Evolutionary conservation across 352 stramenopile genomes (phyloP).

Genomic region (Pythium phragmitis): DNA sequence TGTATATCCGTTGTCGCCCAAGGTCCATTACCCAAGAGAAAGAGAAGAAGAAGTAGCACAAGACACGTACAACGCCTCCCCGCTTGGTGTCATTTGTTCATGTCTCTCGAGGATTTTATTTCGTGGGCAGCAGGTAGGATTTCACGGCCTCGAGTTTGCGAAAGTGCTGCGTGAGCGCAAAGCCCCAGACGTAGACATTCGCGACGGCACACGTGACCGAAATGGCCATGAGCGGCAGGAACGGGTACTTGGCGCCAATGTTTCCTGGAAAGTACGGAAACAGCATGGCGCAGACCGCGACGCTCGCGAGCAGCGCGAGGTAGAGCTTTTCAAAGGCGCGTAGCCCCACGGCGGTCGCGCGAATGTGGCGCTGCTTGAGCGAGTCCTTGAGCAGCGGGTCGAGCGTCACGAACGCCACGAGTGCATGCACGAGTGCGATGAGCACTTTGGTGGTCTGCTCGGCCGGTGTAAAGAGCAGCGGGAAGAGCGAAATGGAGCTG

Average conservation of each 20-base stretch:
- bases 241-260: constrained; percentile 51
- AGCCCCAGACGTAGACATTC: constrained; percentile 78
- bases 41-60: neutral
- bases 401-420: constrained; percentile 63
- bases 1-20: too few relatives aligned
- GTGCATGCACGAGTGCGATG: constrained; percentile 52
- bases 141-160: constrained; percentile 69
- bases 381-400: constrained; percentile 70
- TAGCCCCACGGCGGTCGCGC: constrained; percentile 56
- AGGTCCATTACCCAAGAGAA: neutral
- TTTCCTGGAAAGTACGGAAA: constrained; percentile 54
- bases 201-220: constrained; percentile 70
- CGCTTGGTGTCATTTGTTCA: neutral
- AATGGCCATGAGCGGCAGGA: constrained; percentile 80
- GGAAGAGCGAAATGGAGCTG: constrained; percentile 80
- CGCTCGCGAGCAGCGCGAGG: constrained; percentile 36
- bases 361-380: constrained; percentile 68
- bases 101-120: neutral
- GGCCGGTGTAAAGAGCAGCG: constrained; percentile 78
- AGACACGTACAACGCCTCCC: too few relatives aligned
- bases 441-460: constrained; percentile 80
- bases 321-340: constrained; percentile 58
- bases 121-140: constrained; percentile 45
- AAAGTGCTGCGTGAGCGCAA: constrained; percentile 60
- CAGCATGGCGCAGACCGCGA: constrained; percentile 37